Evolutionary conservation across 2,329 filamentous ascomycete species (phyloP).

Genomic region (Didymella sp.): DNA sequence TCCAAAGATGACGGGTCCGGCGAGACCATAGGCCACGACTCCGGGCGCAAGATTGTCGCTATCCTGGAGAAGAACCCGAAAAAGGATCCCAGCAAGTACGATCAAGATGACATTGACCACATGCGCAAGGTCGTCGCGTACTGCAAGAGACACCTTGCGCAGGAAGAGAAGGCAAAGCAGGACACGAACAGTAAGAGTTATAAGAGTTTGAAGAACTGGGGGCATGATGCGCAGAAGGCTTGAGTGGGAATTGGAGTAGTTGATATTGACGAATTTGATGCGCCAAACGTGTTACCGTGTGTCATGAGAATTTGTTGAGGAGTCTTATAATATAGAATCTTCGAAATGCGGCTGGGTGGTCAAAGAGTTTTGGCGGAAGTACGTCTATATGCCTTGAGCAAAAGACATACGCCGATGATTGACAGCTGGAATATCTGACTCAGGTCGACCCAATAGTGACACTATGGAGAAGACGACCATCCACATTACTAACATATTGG

Average conservation of each 20-base stretch:
- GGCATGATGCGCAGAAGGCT: conserved; percentile 47
- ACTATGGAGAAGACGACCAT: conserved; percentile 38
- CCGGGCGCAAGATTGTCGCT: conserved; percentile 68
- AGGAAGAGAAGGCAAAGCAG: conserved; percentile 65
- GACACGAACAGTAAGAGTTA: conserved; percentile 64
- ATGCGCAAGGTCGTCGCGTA: conserved; percentile 71
- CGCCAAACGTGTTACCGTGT: too few species aligned
- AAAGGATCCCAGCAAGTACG: conserved; percentile 64
- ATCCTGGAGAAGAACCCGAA: conserved; percentile 68
- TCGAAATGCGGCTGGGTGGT: conserved; percentile 24
- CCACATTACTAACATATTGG: conserved; percentile 49
- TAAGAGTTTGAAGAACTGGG: conserved; percentile 50
- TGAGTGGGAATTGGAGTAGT: too few species aligned
- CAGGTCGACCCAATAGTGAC: conserved; percentile 27
- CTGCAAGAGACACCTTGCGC: conserved; percentile 70
- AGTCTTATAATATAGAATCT: too few species aligned
- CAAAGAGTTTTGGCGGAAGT: conserved; percentile 38
- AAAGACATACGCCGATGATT: background rate
- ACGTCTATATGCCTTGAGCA: background rate
- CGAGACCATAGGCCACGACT: conserved; percentile 69
- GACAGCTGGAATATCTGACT: conserved; percentile 31
- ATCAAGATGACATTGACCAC: conserved; percentile 63
- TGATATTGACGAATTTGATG: too few species aligned
- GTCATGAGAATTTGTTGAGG: too few species aligned
- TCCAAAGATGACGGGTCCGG: conserved; percentile 60